A percentile compares a stretch with the other conserved stretches of the same genome.
Conservation (phyloP, 176 grass and related monocot species). For the Carex kokanica region DNA sequence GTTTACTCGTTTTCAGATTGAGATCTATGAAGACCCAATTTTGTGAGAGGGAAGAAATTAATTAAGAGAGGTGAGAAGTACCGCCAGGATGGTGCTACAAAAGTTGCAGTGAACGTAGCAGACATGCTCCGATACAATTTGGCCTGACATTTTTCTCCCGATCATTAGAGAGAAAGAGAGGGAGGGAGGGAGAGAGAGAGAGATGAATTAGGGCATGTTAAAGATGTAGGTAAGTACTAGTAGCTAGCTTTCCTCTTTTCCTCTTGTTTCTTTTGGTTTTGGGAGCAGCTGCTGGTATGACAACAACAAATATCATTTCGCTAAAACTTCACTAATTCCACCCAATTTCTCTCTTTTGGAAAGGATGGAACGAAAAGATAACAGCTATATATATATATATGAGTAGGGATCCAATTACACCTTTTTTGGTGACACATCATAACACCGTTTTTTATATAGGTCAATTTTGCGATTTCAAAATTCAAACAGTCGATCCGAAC, state of each 20-base stretch:
- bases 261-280: neutral
- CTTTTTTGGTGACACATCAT: too few relatives aligned
- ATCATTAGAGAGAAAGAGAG: constrained; percentile 21
- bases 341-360: neutral
- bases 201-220: constrained; percentile 31
- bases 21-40: neutral
- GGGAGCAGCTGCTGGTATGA: neutral
- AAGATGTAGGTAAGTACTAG: neutral
- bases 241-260: constrained; percentile 17
- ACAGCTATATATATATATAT: too few relatives aligned
- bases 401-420: too few relatives aligned
- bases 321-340: neutral
- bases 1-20: neutral
- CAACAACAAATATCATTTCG: neutral
- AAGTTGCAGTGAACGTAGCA: constrained; percentile 96
- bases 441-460: too few relatives aligned
- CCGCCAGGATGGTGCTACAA: constrained; percentile 92
- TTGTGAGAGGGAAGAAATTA: neutral
- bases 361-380: neutral
- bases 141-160: constrained; percentile 49
- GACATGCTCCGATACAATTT: constrained; percentile 59
- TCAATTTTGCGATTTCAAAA: too few relatives aligned
- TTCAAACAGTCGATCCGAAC: too few relatives aligned
- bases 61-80: constrained; percentile 33
- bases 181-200: neutral